These are phyloP conservation scores for Syzygium aromaticum DNA, from an alignment of 345 rosid genomes.

Conservation along the genomic window DNA sequence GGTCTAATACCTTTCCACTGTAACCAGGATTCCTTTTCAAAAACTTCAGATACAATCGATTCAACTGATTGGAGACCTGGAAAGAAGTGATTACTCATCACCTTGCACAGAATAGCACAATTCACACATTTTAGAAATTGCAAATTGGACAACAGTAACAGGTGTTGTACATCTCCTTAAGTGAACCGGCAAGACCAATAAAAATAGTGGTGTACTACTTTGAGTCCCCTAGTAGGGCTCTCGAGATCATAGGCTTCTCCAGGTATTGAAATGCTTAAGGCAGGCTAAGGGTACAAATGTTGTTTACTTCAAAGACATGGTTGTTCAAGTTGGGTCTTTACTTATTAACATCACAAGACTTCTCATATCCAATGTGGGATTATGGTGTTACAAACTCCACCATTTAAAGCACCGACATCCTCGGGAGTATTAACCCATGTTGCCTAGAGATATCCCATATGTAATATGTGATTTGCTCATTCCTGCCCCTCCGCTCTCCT, in stretches of 20 bases:
- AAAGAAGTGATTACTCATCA: conserved; percentile 4
- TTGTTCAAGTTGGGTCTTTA: background rate
- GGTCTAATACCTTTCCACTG: conserved; percentile 76
- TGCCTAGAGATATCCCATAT: background rate
- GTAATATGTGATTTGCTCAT: background rate
- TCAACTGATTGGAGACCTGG: conserved; percentile 92
- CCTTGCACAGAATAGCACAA: conserved; percentile 1
- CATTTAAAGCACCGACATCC: background rate
- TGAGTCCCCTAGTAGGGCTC: background rate
- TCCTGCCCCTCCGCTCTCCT: background rate
- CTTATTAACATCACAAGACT: background rate
- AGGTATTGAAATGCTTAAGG: background rate
- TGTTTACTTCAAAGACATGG: background rate
- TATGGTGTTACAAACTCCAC: background rate
- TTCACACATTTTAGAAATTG: background rate
- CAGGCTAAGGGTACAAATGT: background rate
- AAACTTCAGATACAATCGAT: conserved; percentile 66
- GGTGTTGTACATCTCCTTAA: background rate
- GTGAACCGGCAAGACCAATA: background rate
- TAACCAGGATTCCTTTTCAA: conserved; percentile 84
- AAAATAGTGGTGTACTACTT: background rate
- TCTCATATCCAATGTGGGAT: background rate
- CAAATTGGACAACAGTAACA: background rate
- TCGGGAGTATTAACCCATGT: background rate
- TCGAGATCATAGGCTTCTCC: background rate